Evolutionary conservation across 371 early-diverging fungal genomes (phyloP), one percentile per base, ranked within the genome.

Genomic region (Umbelopsis sp.): DNA sequence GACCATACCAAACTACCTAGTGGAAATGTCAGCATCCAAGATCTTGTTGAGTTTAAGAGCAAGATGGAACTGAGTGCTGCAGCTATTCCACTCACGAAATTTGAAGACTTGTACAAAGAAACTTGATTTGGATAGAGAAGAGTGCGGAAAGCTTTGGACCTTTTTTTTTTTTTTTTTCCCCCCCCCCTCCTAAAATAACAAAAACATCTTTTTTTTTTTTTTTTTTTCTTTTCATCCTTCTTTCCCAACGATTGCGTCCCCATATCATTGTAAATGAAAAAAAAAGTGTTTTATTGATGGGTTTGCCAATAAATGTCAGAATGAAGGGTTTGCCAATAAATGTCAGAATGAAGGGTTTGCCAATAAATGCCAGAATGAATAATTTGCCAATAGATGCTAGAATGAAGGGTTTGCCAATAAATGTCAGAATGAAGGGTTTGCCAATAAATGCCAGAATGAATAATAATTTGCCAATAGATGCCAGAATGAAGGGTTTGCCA

Each of bases 11-110:
- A 67, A 50, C 69, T 89, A 41, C 81, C 82, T 4, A 70, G 76
- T 7, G 75, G 76, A 20, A 84, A 77, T 32, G 65, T 69, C 20
- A 53, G 79, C n/a, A 73, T 89, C 63, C 66, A 77, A 11, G 88
- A 88, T 63, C 44, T 87, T 16, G 74, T 82, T 44, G 80, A 80
- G 9, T 87, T 88, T 77, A 90, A 89, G 72, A 80, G 80, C 20
- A 80, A 78, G 69, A 81, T 89, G 79, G 74, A 81, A 32, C 74
- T 90, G 50, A 84, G 85, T 52, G 76, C 83, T 37, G 88, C 88
- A 20, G 81, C 89, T 35, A 80, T 81, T 45, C 86, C 89, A 18
- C 80, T 84, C 50, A 75, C 66, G 44, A 50, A 67, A 24, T 67
- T 70, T 35, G 57, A 57, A 6, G 57, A 29, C 29, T 57, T 57